Conservation (phyloP, 257 asterid species). For the Handroanthus guayacan region DNA sequence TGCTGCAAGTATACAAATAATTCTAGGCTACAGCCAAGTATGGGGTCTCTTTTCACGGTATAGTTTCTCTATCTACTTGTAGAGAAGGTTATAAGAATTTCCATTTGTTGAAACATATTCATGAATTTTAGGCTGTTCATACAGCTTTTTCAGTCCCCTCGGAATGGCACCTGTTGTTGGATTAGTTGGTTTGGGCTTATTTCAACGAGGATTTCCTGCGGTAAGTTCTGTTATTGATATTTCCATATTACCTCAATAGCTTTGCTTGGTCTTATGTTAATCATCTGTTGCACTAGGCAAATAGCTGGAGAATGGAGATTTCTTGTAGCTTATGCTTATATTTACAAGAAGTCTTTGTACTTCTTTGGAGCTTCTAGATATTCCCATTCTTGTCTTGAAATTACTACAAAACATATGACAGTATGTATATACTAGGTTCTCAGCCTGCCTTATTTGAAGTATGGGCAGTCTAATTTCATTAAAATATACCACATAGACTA, state of each 20-base stretch:
- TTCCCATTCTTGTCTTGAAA: too few species aligned
- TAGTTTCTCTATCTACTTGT: conserved; percentile 17
- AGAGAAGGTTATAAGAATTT: conserved; percentile 18
- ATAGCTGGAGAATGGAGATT: too few species aligned
- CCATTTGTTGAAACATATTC: neutral
- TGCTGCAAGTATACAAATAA: conserved; percentile 89
- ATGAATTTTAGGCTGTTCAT: conserved; percentile 26
- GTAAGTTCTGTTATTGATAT: conserved; percentile 46
- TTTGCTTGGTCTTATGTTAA: neutral
- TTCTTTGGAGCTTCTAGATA: too few species aligned
- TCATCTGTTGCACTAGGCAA: neutral
- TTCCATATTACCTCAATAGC: neutral
- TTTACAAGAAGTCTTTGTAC: too few species aligned
- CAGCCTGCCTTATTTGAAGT: too few species aligned
- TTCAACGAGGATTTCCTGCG: conserved; percentile 93
- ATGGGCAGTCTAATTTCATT: neutral
- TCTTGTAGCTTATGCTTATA: too few species aligned
- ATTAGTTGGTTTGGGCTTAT: conserved; percentile 92
- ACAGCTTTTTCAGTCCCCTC: conserved; percentile 97
- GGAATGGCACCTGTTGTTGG: conserved; percentile 99
- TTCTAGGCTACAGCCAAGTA: conserved; percentile 95
- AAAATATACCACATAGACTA: neutral
- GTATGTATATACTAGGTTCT: too few species aligned
- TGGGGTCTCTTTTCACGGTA: conserved; percentile 99
- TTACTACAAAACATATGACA: too few species aligned